These are phyloP conservation scores for Chaetomium tenue DNA, from an alignment of 495 filamentous ascomycete species.

Conservation along the genomic window DNA sequence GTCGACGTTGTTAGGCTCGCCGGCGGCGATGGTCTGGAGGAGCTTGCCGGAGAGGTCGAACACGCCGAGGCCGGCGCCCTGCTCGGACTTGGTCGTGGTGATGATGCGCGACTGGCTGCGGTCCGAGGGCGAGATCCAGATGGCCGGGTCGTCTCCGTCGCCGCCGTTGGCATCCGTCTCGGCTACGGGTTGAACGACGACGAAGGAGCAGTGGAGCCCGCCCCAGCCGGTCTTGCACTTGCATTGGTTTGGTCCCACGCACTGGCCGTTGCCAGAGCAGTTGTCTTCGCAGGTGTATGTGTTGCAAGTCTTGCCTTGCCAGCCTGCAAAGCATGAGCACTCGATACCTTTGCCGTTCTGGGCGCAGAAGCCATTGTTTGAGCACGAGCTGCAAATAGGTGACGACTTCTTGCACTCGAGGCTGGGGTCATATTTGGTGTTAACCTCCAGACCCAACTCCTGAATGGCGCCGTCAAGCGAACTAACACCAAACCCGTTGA, in stretches of 20 bases:
- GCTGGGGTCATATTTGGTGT: constrained; percentile 20
- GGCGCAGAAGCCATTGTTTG: constrained; percentile 16
- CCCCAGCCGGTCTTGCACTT: constrained; percentile 17
- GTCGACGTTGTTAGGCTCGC: constrained; percentile 20
- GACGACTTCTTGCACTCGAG: not conserved
- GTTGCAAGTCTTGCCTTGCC: constrained; percentile 8
- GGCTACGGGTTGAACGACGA: constrained; percentile 4
- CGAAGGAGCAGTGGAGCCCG: constrained; percentile 20
- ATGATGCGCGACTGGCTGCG: constrained; percentile 18
- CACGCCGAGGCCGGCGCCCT: constrained; percentile 13
- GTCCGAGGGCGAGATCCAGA: constrained; percentile 20
- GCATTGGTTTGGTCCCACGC: constrained; percentile 14
- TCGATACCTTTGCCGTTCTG: constrained; percentile 6
- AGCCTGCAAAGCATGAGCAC: constrained; percentile 18
- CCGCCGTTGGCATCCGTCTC: constrained; percentile 19
- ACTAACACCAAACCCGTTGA: constrained; percentile 13
- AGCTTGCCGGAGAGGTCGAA: constrained; percentile 21
- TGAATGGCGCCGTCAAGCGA: constrained; percentile 9
- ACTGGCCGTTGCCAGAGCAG: constrained; percentile 19
- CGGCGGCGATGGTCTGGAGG: constrained; percentile 14
- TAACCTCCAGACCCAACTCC: not conserved
- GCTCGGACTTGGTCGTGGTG: constrained; percentile 18
- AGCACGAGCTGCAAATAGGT: constrained; percentile 12
- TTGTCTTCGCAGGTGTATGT: constrained; percentile 12
- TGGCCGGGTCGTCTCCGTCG: constrained; percentile 22